Evolutionary conservation across 306 rosid genomes (phyloP).

Genomic region (Morella rubra): DNA sequence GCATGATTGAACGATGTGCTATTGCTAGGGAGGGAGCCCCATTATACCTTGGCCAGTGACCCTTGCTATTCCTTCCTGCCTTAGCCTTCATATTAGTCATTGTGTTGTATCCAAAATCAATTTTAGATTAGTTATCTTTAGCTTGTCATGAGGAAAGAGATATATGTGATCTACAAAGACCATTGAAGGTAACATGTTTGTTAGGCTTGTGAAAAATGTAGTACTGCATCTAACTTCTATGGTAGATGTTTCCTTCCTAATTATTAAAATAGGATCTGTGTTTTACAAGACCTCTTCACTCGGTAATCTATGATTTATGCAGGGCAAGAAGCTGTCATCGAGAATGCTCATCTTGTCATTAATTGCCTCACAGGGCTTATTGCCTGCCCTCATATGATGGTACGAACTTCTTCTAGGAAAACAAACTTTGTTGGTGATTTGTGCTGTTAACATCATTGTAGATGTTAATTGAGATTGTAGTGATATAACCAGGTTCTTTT

Average conservation of each 20-base stretch:
- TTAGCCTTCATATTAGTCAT: neutral
- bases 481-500: neutral
- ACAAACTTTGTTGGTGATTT: conserved; percentile 24
- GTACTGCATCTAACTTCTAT: neutral
- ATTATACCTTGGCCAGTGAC: neutral
- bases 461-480: neutral
- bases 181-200: neutral
- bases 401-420: conserved; percentile 29
- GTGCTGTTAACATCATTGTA: conserved; percentile 15
- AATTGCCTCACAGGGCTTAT: conserved; percentile 58
- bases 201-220: neutral
- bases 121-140: neutral
- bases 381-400: conserved; percentile 81
- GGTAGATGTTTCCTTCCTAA: neutral
- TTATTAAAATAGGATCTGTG: conserved; percentile 15
- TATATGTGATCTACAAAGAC: neutral
- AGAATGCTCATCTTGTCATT: conserved; percentile 64
- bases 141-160: neutral
- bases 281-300: neutral
- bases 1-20: neutral
- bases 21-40: neutral
- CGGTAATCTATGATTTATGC: conserved; percentile 25
- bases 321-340: conserved; percentile 70
- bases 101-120: neutral
- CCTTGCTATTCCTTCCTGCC: neutral